Evolutionary conservation across 495 filamentous ascomycete genomes (phyloP), one percentile per base, ranked within the genome.

Genomic region (Amorphotheca resinae): DNA sequence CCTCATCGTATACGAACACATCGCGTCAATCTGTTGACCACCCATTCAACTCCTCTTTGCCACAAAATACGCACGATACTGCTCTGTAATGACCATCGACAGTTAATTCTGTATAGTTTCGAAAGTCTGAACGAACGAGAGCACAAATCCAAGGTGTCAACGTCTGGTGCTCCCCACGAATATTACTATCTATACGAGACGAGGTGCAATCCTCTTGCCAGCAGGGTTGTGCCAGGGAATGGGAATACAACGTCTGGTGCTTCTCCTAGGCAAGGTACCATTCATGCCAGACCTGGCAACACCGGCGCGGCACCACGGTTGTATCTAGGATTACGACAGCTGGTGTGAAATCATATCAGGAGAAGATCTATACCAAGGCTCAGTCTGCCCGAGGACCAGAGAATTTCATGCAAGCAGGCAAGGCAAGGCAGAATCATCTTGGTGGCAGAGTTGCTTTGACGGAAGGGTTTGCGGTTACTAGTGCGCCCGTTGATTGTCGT

Each of bases 311-410:
- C 35, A 39, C 46, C 11, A 14, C 41, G 44, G 41, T 44, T 49
- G 25, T 50, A 50, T 45, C 42, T 42, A 46, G 31, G 42, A 37
- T 38, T 42, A 41, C 48, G 37, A 50, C 28, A 45, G 49, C 49
- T 47, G 26, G 49, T 42, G 18, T 31, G 46, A 43, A 48, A 48
- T 48, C 31, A 48, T 33, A 48, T 34, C 34, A 43, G 40, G 38
- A 33, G 33, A 43, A 22, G 46, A 36, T 48, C 23, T 20, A 48
- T 43, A 43, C 46, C 40, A 43, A 43, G 33, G 40, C 25, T 31
- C 46, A 12, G 46, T 48, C 40, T 48, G 1, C 46, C 23, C 25
- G 25, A 48, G 33, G 33, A 32, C 38, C 22, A 32, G 42, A 45
- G 42, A 45, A 45, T 45, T 38, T 45, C 34, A 45, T 45, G n/a